Base-by-base conservation (phyloP, 768 basidiomycete species). In the Mycena galopus region DNA sequence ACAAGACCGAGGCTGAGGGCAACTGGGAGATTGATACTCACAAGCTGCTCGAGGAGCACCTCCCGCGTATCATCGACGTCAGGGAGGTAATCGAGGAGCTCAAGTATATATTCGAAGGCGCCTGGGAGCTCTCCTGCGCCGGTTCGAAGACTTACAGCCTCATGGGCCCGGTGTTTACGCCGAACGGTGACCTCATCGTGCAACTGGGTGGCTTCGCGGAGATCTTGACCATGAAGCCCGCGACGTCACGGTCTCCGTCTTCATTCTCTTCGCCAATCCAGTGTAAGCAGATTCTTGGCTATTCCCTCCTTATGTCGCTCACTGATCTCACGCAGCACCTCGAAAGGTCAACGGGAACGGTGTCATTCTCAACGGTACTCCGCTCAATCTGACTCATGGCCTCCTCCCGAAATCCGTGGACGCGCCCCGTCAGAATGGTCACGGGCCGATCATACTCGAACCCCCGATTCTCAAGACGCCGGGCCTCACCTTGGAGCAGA, bases 141-240 rank as follows among this genome's bases (percentile, higher is more conserved):
- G 71, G 56, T 23, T 59, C 67, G 21, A 33, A 53, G 19, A 47
- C 47, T 19, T 72, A 72, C 59, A 53, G 27, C 51, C 60, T 68
- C 29, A 30, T 67, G 16, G 67, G 64, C 69, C 73, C 73, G 19
- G 69, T 67, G 25, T 74, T 74, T 65, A 74, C 68, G 2, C 60
- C 35, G 53, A 56, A 57, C n/a, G 73, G 73, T 16, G 73, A 74
- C 44, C 71, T 72, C 66, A 50, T 72, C 59, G 59, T 68, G 57
- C 66, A 72, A 35, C 71, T 72, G 47, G 14, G 44, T 29, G 29
- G 12, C 12, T 50, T 63, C 19, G 25, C 19, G 27, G 61, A 63
- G 29, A 32, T 8, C 35, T 50, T 44, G n/a, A 33, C 61, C 19
- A 63, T 30, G 6, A 30, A 37, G 59, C 16, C 61, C 30, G 4